Evolutionary conservation across 164 flowering plant species (phyloP).

Genomic region (Nymphaea colorata): DNA sequence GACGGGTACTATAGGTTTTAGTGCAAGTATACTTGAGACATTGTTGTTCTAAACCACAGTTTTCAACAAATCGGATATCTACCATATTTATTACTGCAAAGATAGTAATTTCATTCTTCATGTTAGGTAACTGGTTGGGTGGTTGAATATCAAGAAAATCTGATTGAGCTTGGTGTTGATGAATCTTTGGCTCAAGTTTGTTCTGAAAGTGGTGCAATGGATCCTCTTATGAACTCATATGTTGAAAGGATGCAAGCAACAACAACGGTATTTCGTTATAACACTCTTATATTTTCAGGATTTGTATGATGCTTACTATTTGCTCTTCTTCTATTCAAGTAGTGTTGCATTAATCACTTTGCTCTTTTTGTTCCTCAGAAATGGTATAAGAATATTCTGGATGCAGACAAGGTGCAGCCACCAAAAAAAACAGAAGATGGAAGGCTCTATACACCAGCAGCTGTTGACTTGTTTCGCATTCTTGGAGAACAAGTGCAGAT

Average conservation of each 20-base stretch:
- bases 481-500: constrained; percentile 97
- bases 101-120: too few species aligned
- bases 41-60: too few species aligned
- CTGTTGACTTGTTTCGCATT: constrained; percentile 94
- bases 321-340: constrained; percentile 1
- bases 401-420: constrained; percentile 84
- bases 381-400: constrained; percentile 94
- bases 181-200: constrained; percentile 98
- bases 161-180: constrained; percentile 94
- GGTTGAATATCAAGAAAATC: constrained; percentile 89
- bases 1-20: not conserved
- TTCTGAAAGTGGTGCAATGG: constrained; percentile 99
- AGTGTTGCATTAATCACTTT: not conserved
- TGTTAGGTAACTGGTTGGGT: constrained; percentile 96
- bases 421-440: constrained; percentile 95
- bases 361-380: constrained; percentile 31
- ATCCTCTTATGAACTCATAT: constrained; percentile 97
- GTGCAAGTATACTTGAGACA: too few species aligned
- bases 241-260: constrained; percentile 99
- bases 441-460: constrained; percentile 93
- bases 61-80: too few species aligned
- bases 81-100: too few species aligned
- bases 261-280: constrained; percentile 42
- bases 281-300: not conserved
- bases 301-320: too few species aligned